Evolutionary conservation across 108 stramenopile species (phyloP).

Genomic region (Stephanodiscus minutulus): DNA sequence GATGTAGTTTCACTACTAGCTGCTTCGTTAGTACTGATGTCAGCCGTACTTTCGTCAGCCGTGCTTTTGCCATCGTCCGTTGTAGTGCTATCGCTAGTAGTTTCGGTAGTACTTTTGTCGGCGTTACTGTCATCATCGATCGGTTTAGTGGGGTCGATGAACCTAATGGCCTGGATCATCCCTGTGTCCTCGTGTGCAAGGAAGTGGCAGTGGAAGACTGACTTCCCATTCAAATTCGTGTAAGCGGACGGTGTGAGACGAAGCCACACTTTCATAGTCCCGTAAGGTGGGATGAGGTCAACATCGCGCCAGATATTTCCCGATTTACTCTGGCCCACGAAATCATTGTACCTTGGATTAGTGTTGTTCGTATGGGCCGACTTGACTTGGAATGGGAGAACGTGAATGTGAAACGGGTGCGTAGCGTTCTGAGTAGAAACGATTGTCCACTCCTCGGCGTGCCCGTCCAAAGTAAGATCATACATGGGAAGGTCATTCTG

Average conservation of each 20-base stretch:
- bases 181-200: conserved; percentile 65
- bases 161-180: conserved; percentile 33
- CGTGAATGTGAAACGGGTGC: conserved; percentile 64
- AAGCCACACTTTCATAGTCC: conserved; percentile 45
- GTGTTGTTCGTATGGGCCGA: neutral
- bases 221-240: conserved; percentile 54
- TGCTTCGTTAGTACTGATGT: too few species aligned
- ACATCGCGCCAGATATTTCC: conserved; percentile 46
- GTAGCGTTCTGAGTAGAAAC: conserved; percentile 59
- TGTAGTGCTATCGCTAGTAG: too few species aligned
- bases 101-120: too few species aligned
- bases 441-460: conserved; percentile 51
- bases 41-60: too few species aligned
- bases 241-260: conserved; percentile 21
- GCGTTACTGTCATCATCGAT: too few species aligned
- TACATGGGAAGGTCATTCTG: conserved; percentile 35
- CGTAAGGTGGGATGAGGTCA: conserved; percentile 54
- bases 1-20: too few species aligned
- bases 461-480: conserved; percentile 30
- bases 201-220: conserved; percentile 61
- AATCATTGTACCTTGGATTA: too few species aligned
- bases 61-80: too few species aligned
- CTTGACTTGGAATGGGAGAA: conserved; percentile 60
- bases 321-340: too few species aligned
- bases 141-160: too few species aligned